Conservation (phyloP, 208 protist species). For the Vickermania spadyakhi region DNA sequence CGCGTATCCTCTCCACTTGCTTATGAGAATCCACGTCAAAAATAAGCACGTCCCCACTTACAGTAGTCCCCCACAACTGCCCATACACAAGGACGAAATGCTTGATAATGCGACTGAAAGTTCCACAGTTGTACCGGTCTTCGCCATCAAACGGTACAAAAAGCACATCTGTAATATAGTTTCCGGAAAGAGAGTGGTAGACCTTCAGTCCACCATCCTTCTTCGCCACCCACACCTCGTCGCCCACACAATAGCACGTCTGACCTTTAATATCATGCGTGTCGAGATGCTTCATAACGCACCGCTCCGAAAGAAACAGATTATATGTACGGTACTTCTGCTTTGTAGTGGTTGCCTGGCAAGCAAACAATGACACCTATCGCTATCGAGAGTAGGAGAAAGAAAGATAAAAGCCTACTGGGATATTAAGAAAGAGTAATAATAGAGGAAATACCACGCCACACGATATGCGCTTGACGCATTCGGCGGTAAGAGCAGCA, state of each 20-base stretch:
- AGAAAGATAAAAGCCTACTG: too few relatives aligned
- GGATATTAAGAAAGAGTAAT: too few relatives aligned
- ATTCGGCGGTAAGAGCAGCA: too few relatives aligned
- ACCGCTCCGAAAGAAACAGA: too few relatives aligned
- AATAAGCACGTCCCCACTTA: conserved; percentile 33
- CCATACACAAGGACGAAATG: conserved; percentile 31
- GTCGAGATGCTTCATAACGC: too few relatives aligned
- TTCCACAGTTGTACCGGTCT: not conserved
- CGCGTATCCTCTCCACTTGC: conserved; percentile 7
- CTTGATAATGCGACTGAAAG: conserved; percentile 14
- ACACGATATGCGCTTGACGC: too few relatives aligned
- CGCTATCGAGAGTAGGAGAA: too few relatives aligned
- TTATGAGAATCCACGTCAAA: conserved; percentile 14
- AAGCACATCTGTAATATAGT: conserved; percentile 14
- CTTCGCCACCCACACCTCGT: conserved; percentile 65
- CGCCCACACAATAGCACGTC: conserved; percentile 37
- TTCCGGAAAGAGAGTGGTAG: conserved; percentile 16
- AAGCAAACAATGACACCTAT: too few relatives aligned
- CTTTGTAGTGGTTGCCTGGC: too few relatives aligned
- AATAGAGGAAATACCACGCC: too few relatives aligned
- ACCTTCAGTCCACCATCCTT: conserved; percentile 43
- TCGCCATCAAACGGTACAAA: conserved; percentile 10
- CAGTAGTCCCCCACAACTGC: conserved; percentile 53
- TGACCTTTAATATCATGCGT: too few relatives aligned
- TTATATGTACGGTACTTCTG: too few relatives aligned